Evolutionary conservation across 2,329 filamentous ascomycete genomes (phyloP).

Genomic region (Rhynchosporium secalis): DNA sequence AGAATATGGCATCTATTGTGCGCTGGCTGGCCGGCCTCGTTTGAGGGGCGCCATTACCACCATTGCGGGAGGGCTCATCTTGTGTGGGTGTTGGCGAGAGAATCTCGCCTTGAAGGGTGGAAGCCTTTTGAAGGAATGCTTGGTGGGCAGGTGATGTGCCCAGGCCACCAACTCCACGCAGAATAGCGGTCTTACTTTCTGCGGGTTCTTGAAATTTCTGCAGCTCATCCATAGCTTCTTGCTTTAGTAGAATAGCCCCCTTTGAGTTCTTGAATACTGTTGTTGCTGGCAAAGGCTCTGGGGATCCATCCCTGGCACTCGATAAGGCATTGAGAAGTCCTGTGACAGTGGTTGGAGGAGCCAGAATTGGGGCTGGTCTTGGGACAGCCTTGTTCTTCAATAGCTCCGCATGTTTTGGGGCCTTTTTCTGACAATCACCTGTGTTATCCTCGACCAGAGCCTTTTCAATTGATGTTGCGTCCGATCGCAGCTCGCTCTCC

Average conservation of each 20-base stretch:
- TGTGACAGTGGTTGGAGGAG: not conserved
- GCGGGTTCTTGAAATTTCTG: not conserved
- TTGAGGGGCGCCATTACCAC: not conserved
- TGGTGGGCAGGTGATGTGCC: conserved; percentile 1
- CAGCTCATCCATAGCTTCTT: not conserved
- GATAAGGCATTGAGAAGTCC: not conserved
- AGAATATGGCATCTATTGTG: not conserved
- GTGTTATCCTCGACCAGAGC: not conserved
- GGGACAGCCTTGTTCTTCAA: not conserved
- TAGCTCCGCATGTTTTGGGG: not conserved
- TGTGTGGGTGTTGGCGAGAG: not conserved
- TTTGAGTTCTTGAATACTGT: not conserved
- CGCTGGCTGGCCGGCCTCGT: not conserved
- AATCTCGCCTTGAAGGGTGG: not conserved
- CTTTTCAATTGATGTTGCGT: not conserved
- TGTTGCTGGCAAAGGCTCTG: not conserved
- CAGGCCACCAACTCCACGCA: conserved; percentile 1
- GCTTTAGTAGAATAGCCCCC: not conserved
- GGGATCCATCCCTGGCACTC: not conserved
- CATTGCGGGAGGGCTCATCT: not conserved
- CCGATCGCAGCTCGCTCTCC: not conserved
- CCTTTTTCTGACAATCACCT: not conserved
- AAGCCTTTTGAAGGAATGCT: conserved; percentile 3
- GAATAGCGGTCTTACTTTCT: not conserved
- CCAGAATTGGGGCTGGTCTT: not conserved